Evolutionary conservation across 78 protist genomes (phyloP).

Genomic region (Dictyostelium intermedium): DNA sequence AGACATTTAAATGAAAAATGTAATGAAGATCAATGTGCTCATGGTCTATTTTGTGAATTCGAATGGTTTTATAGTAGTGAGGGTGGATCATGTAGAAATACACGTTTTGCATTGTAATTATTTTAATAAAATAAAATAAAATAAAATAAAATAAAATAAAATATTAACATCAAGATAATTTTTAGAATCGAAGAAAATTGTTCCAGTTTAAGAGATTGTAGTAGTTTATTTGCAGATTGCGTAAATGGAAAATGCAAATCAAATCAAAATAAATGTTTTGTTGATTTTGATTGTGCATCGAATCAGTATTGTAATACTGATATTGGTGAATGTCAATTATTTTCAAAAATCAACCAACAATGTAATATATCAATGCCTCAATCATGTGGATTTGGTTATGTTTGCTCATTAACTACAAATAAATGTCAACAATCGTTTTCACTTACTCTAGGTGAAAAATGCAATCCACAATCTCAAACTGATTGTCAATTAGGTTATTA

Average conservation of each 20-base stretch:
- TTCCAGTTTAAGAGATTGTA: not conserved
- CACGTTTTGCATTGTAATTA: not conserved
- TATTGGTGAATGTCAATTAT: not conserved
- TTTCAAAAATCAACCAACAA: not conserved
- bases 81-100: not conserved
- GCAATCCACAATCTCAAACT: not conserved
- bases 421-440: not conserved
- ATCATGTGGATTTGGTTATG: not conserved
- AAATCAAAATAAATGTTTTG: not conserved
- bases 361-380: not conserved
- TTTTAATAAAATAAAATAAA: not conserved
- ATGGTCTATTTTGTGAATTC: not conserved
- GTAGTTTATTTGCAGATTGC: not conserved
- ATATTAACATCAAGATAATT: not conserved
- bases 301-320: not conserved
- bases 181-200: not conserved
- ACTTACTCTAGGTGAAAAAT: not conserved
- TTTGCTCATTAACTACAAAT: not conserved
- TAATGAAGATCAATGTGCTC: not conserved
- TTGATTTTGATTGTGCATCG: not conserved
- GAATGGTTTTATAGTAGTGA: not conserved
- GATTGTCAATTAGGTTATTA: not conserved
- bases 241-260: not conserved
- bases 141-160: not conserved
- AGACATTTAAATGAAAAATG: slow-evolving; percentile 1